A percentile compares a stretch with the other conserved stretches of the same genome.
Evolutionary conservation across 345 rosid genomes (phyloP).

Genomic region (Rhodamnia rubescens): DNA sequence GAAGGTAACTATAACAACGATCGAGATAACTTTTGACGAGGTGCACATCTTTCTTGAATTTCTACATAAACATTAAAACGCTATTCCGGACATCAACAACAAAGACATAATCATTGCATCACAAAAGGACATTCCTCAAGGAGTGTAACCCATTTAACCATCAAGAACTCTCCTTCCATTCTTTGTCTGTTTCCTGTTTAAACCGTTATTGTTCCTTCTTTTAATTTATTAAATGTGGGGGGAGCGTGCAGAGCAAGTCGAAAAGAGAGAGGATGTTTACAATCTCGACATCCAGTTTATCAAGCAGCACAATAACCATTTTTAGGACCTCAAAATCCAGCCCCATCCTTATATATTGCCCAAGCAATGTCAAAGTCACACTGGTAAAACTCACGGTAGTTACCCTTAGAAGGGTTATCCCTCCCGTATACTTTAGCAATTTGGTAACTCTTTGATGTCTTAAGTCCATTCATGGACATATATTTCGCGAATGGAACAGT

Average conservation of each 20-base stretch:
- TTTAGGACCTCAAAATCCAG: constrained; percentile 76
- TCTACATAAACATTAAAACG: not conserved
- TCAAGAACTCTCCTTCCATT: not conserved
- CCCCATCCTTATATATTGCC: constrained; percentile 75
- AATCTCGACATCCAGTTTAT: constrained; percentile 62
- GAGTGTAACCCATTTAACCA: not conserved
- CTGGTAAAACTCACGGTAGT: constrained; percentile 86
- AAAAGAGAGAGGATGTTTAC: constrained; percentile 11
- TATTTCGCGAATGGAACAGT: constrained; percentile 88
- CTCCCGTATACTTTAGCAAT: constrained; percentile 79
- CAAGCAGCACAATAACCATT: constrained; percentile 71
- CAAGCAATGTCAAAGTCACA: constrained; percentile 95
- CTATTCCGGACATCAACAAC: not conserved
- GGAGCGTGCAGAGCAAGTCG: too few species aligned
- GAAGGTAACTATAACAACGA: not conserved
- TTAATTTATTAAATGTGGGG: not conserved
- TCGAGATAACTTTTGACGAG: not conserved
- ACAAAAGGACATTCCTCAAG: not conserved
- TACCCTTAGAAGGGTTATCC: constrained; percentile 86
- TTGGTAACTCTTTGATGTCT: constrained; percentile 65
- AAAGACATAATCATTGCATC: not conserved
- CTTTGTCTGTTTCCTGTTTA: not conserved
- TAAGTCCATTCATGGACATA: constrained; percentile 78
- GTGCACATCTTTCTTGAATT: not conserved
- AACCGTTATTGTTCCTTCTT: not conserved